These are phyloP conservation scores for Avicennia marina DNA, from an alignment of 257 asterid species.

Conservation along the genomic window DNA sequence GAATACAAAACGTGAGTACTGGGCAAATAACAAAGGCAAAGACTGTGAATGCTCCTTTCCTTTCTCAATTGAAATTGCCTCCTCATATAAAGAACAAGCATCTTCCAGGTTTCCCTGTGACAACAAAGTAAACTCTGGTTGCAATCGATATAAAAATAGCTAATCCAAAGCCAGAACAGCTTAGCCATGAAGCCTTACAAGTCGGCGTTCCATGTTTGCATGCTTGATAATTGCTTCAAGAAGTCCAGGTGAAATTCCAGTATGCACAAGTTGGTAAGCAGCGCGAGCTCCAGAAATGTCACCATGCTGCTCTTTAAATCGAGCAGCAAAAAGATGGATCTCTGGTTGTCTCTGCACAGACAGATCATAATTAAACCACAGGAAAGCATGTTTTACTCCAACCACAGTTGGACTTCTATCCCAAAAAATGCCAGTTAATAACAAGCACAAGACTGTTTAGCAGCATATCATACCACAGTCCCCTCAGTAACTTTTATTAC, in stretches of 20 bases:
- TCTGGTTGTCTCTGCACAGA: conserved; percentile 88
- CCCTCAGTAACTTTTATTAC: not conserved
- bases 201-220: conserved; percentile 93
- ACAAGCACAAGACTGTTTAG: not conserved
- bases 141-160: conserved; percentile 6
- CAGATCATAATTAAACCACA: conserved; percentile 10
- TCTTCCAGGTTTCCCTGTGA: conserved; percentile 80
- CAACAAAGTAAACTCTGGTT: conserved; percentile 18
- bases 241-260: conserved; percentile 95
- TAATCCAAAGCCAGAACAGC: not conserved
- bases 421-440: not conserved
- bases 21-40: conserved; percentile 81
- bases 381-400: not conserved
- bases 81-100: conserved; percentile 81
- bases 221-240: conserved; percentile 91
- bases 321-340: conserved; percentile 92
- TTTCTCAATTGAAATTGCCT: conserved; percentile 90
- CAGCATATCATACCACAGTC: not conserved
- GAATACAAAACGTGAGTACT: conserved; percentile 76
- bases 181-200: conserved; percentile 41
- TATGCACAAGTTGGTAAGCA: conserved; percentile 87
- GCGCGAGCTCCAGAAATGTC: conserved; percentile 88
- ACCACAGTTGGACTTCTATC: not conserved
- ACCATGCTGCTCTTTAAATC: conserved; percentile 78
- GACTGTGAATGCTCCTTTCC: conserved; percentile 93